Base-by-base conservation (phyloP, 441 rosid genomes). In the Lepidium campestre region DNA sequence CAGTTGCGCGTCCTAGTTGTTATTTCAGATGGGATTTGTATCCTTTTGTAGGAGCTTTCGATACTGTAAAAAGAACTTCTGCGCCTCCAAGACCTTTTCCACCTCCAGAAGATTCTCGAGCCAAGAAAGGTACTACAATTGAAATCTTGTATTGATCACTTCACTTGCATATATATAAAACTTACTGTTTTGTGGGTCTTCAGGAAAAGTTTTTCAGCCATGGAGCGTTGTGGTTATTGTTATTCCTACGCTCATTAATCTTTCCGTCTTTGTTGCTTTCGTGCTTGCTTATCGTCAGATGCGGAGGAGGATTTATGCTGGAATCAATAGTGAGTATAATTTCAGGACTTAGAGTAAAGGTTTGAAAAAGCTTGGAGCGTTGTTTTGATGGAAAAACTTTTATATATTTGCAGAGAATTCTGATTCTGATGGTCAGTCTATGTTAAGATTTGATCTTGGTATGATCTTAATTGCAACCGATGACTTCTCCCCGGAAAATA, bases 21-120 rank as follows among this genome's bases (percentile, higher is more conserved):
- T 14, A 57, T 44, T 60, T 78, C 47, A 59, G 77, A 10, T 78
- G 77, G 79, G 82, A 78, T 49, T 8, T 71, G 47, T 71, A 63
- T 49, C 3, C 1, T 7, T 75, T 75, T 42, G 45, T 25, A 3
- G 20, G 13, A 17, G 52, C 46, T 15, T 66, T 52, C 15, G 50
- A 40, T 1, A 62, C 44, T 7, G 22, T 57, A 9, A 56, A 22
- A 0, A 35, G 49, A 20, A 19, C 62, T 14, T 57, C 70, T 13
- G 44, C 65, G 0, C 67, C 75, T 64, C 64, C 62, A 6, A 46
- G 62, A 57, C 47, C 67, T 8, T 42, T 17, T 56, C 45, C 6
- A 36, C n/a, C n/a, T 23, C 7, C 6, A 18, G 17, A 60, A 18
- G 15, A 29, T 7, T 25, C 23, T 58, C 13, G 10, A 48, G 67